Evolutionary conservation across 2,329 filamentous ascomycete species (phyloP), one percentile per base, ranked within the genome.

Genomic region (Nigrograna mackinnonii): DNA sequence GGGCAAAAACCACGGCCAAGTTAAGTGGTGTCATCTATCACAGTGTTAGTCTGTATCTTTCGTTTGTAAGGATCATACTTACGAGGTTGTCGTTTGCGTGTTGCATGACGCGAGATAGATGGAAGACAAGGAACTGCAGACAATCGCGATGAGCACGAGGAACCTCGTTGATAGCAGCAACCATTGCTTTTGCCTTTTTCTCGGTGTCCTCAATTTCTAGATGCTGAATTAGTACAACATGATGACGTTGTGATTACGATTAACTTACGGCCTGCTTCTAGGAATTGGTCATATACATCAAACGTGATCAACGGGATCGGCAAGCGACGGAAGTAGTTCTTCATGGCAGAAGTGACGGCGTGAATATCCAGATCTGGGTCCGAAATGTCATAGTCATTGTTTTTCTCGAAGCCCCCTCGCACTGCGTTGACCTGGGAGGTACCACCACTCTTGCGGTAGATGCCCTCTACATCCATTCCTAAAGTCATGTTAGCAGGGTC

Each of bases 381-480:
- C 3, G 91, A 95, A 44, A 99, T 95, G 64, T 97, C 92, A 64
- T 84, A 94, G 61, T 92, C 89, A 51, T 87, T 82, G 45, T 82
- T 86, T 67, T 85, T 86, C 67, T 96, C 91, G 65, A 99, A 97
- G 11, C 91, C 91, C 54, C 91, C 88, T 61, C 92, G 89, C 56
- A 99, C 89, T 60, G 82, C 79, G 68, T 95, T 95, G 64, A 96
- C 87, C 67, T 95, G 90, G 6, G 89, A 90, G 58, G 87, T 91
- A 54, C 91, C 94, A 43, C 94, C 94, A 37, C 91, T 96, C 78
- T 99, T 99, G 61, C 94, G 85, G 73, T 99, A 99, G 57, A 99
- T 95, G 49, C 94, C 94, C 72, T 97, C 94, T 55, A 95, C 83
- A 59, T 97, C 91, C 89, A 99, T 96, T 34, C 78, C 77, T 79